A percentile compares a stretch with the other conserved stretches of the same genome.
These are phyloP conservation scores for Xanthoparmelia taractica DNA, from an alignment of 495 filamentous ascomycete genomes.

Conservation along the genomic window DNA sequence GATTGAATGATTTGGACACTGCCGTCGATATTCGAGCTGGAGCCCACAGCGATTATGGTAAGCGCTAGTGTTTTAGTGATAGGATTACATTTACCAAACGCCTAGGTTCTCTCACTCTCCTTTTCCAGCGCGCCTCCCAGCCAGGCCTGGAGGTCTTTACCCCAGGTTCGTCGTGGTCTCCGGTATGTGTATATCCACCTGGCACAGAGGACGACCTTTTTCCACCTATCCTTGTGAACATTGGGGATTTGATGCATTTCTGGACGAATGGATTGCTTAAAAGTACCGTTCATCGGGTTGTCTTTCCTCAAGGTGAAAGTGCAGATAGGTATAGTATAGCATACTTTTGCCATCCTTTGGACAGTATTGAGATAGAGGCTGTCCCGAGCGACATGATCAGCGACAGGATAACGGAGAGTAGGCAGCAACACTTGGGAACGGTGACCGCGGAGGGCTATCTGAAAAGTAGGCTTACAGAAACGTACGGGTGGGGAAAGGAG, in stretches of 20 bases:
- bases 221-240: constrained; percentile 84
- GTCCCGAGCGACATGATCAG: constrained; percentile 64
- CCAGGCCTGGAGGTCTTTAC: constrained; percentile 81
- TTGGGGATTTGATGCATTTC: constrained; percentile 81
- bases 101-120: constrained; percentile 50
- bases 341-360: constrained; percentile 84
- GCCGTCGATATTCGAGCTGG: constrained; percentile 52
- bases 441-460: constrained; percentile 84
- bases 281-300: constrained; percentile 81
- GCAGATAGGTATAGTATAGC: constrained; percentile 81
- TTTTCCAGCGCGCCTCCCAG: constrained; percentile 74
- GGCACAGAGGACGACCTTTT: constrained; percentile 44
- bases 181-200: constrained; percentile 39
- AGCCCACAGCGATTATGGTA: constrained; percentile 61
- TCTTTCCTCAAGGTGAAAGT: constrained; percentile 54
- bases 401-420: constrained; percentile 31
- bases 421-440: constrained; percentile 45
- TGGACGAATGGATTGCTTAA: constrained; percentile 85
- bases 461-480: constrained; percentile 61
- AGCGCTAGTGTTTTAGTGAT: constrained; percentile 23
- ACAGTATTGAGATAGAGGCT: constrained; percentile 57
- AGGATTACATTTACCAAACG: background rate
- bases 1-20: constrained; percentile 6
- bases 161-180: constrained; percentile 39
- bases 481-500: constrained; percentile 52